phyloP scores from a whole-genome alignment of 2,329 filamentous ascomycete genomes.

The Alternaria alternata region DNA sequence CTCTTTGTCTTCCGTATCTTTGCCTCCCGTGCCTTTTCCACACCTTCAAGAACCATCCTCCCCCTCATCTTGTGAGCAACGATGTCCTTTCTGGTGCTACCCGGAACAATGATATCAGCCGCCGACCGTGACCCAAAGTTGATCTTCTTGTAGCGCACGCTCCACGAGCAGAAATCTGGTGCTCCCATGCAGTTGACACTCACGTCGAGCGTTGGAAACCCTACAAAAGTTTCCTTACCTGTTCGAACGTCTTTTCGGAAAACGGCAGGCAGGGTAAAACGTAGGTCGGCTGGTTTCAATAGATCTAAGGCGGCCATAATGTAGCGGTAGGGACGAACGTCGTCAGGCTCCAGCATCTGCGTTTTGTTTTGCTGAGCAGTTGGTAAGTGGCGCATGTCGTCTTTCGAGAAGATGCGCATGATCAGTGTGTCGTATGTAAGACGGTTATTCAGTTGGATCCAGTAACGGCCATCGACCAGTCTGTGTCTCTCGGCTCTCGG shows the following conservation, averaged over 20 bases:
- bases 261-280: constrained; percentile 34
- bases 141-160: constrained; percentile 39
- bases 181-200: constrained; percentile 18
- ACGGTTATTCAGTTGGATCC: constrained; percentile 59
- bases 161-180: constrained; percentile 25
- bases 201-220: constrained; percentile 36
- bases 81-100: constrained; percentile 11
- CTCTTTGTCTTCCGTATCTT: neutral
- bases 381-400: constrained; percentile 23
- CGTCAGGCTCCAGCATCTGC: neutral
- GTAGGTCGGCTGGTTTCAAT: constrained; percentile 31
- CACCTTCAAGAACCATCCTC: neutral
- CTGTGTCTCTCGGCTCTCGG: constrained; percentile 6
- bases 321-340: constrained; percentile 14
- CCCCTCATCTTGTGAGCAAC: constrained; percentile 14
- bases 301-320: constrained; percentile 24
- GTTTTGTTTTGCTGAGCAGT: neutral
- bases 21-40: neutral
- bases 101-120: constrained; percentile 19
- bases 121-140: constrained; percentile 15
- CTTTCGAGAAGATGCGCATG: constrained; percentile 47
- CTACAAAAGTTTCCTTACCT: constrained; percentile 28
- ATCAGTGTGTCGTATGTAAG: constrained; percentile 38
- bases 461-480: constrained; percentile 66
- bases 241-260: constrained; percentile 26